phyloP scores from a whole-genome alignment of 768 basidiomycete genomes.

The Termitomyces sp. region DNA sequence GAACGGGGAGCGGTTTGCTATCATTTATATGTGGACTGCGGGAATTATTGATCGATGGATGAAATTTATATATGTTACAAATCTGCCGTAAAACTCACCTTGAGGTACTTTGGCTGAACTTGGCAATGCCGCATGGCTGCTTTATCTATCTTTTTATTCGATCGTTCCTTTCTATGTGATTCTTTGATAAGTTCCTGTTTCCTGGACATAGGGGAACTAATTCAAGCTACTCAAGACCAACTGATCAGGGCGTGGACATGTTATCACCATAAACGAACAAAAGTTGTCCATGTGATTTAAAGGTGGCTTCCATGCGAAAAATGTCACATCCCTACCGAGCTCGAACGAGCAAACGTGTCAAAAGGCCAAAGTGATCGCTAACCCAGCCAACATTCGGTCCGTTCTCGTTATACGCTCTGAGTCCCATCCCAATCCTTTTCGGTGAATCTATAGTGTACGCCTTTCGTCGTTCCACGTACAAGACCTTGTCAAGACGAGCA shows the following conservation, averaged over 20 bases:
- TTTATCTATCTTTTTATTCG: slow-evolving; percentile 11
- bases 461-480: slow-evolving; percentile 44
- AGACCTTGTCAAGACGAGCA: slow-evolving; percentile 59
- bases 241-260: neutral
- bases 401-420: slow-evolving; percentile 34
- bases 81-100: slow-evolving; percentile 19
- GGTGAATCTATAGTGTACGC: slow-evolving; percentile 50
- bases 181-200: neutral
- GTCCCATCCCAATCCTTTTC: slow-evolving; percentile 47
- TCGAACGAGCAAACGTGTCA: slow-evolving; percentile 28
- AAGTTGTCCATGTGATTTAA: neutral
- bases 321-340: slow-evolving; percentile 10
- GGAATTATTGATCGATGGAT: neutral
- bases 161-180: neutral
- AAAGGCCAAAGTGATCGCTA: slow-evolving; percentile 67
- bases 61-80: slow-evolving; percentile 16
- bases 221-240: no score
- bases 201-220: neutral
- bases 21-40: slow-evolving; percentile 13
- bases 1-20: slow-evolving; percentile 16
- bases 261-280: neutral
- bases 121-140: slow-evolving; percentile 2
- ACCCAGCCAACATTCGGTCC: slow-evolving; percentile 34
- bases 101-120: neutral
- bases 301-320: neutral